Percentiles rank a stretch among this genome's conserved stretches.
Evolutionary conservation across 2,329 filamentous ascomycete species (phyloP).

Genomic region (Cercospora sp.): DNA sequence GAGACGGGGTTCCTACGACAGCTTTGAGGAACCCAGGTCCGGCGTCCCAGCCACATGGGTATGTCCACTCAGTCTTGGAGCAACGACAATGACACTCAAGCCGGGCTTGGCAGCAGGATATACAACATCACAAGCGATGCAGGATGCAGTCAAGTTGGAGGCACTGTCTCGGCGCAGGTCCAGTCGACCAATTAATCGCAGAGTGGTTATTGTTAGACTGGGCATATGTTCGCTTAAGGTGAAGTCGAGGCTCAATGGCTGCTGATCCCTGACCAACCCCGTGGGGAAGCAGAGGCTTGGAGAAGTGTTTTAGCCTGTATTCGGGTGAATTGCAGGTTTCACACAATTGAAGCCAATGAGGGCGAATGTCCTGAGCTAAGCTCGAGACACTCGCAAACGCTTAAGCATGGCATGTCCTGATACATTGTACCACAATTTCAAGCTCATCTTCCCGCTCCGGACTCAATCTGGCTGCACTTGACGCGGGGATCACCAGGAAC

Average conservation of each 20-base stretch:
- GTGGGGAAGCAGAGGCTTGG: not conserved
- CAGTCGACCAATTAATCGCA: not conserved
- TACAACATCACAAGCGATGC: not conserved
- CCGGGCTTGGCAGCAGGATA: not conserved
- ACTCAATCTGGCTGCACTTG: not conserved
- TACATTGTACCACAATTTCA: not conserved
- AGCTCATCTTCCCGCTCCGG: not conserved
- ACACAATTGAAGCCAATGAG: not conserved
- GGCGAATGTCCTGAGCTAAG: not conserved
- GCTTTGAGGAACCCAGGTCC: not conserved
- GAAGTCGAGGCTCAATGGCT: constrained; percentile 2
- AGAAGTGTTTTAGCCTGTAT: constrained; percentile 1
- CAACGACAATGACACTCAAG: not conserved
- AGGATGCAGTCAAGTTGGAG: not conserved
- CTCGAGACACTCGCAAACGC: not conserved
- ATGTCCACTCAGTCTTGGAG: not conserved
- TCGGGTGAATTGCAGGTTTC: constrained; percentile 1
- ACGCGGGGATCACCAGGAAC: not conserved
- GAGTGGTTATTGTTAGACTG: not conserved
- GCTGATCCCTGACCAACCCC: constrained; percentile 1
- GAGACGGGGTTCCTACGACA: not conserved
- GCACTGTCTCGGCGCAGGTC: not conserved
- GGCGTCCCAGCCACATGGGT: not conserved
- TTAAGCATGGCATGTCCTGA: not conserved
- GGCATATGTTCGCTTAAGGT: not conserved